Conservation (phyloP, 1,284 basidiomycete species). For the Phellopilus nigrolimitatus region DNA sequence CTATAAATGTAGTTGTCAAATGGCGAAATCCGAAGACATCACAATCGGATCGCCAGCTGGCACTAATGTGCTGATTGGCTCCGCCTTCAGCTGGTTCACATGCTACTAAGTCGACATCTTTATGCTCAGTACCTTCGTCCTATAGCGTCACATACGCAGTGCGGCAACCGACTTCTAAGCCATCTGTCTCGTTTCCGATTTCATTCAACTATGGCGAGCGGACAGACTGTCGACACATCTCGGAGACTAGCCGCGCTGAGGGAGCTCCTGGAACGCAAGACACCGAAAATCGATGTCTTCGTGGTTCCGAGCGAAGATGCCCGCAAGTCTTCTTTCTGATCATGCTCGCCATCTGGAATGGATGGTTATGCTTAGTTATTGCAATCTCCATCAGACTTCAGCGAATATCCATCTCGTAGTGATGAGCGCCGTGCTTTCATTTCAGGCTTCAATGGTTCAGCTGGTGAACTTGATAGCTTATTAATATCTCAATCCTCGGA, state of each 20-base stretch:
- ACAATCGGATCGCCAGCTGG: no score
- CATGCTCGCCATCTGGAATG: background rate
- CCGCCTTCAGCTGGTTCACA: no score
- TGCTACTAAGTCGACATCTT: no score
- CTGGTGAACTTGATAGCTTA: slow-evolving; percentile 45
- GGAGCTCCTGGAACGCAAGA: slow-evolving; percentile 57
- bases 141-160: no score
- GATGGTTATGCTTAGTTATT: slow-evolving; percentile 2
- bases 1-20: no score
- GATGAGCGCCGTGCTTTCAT: slow-evolving; percentile 86
- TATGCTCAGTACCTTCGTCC: no score
- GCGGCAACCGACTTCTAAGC: no score
- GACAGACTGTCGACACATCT: slow-evolving; percentile 58
- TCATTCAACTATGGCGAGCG: no score
- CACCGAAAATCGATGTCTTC: slow-evolving; percentile 59
- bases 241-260: slow-evolving; percentile 56
- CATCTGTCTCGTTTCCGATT: no score
- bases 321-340: slow-evolving; percentile 56
- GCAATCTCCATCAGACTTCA: slow-evolving; percentile 58
- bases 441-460: slow-evolving; percentile 91
- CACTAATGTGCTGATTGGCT: no score
- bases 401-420: slow-evolving; percentile 84
- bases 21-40: no score
- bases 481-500: background rate
- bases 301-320: slow-evolving; percentile 87